These are phyloP conservation scores for Adansonia grandidieri DNA, from an alignment of 441 rosid species.

Conservation along the genomic window DNA sequence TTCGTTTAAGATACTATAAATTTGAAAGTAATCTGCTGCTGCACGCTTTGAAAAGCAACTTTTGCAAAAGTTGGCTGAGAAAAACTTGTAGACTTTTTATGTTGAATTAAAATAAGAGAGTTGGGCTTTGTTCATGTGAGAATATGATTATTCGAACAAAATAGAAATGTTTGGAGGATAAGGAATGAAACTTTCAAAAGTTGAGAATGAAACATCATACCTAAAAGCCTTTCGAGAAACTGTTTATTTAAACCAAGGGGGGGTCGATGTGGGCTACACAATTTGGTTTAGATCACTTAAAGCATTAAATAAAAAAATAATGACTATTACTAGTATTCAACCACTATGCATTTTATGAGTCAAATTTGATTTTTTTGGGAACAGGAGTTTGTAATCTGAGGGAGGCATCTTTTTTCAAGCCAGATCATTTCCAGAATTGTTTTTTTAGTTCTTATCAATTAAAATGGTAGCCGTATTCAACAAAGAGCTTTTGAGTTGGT, in stretches of 20 bases:
- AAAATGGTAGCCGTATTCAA: slow-evolving; percentile 82
- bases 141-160: not conserved
- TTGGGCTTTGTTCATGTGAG: not conserved
- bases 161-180: not conserved
- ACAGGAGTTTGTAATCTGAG: not conserved
- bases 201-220: not conserved
- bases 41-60: not conserved
- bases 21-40: not conserved
- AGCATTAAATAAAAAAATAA: not conserved
- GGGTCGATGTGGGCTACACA: slow-evolving; percentile 27
- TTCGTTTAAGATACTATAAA: not conserved
- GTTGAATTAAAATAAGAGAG: not conserved
- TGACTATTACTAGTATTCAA: slow-evolving; percentile 7
- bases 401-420: too few relatives aligned
- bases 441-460: slow-evolving; percentile 2
- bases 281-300: slow-evolving; percentile 20
- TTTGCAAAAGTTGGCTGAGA: not conserved
- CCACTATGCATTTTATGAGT: not conserved
- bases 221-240: slow-evolving; percentile 3
- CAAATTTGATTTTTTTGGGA: not conserved
- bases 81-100: not conserved
- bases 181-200: not conserved
- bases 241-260: not conserved
- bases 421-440: slow-evolving; percentile 30
- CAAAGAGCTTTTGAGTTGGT: slow-evolving; percentile 89